Base-by-base conservation (phyloP, 805 yeast genomes). In the Wickerhamiella sorbophila region DNA sequence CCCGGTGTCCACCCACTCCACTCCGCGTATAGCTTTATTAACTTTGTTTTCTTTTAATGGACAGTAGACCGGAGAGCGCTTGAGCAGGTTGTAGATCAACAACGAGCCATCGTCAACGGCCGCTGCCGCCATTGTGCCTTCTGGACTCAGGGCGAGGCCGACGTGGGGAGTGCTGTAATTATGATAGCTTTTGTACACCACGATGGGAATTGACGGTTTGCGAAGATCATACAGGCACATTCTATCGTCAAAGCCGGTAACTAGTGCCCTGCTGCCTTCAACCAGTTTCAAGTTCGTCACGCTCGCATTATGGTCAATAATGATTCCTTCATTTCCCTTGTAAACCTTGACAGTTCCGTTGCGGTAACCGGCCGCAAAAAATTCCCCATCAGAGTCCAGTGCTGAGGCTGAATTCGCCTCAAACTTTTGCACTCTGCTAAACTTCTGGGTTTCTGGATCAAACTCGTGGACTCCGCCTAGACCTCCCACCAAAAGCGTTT, bases 181-280 rank as follows among this genome's bases (percentile, higher is more conserved):
- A 17, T 34, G 27, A 40, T 50, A 50, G 19, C 42, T 44, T n/a
- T 39, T 29, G 27, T 29, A 49, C 35, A 31, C 41, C 5, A 31
- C 24, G 12, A 43, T 27, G 2, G 49, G 43, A 9, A 18, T 22
- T 3, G 14, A 9, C 9, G 29, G 31, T 4, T 14, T 14, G 5
- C 54, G 43, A 21, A 18, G n/a, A 33, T 50, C 54, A 35, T 31
- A 44, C 15, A 42, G 40, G 18, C 34, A 33, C 52, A 50, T 49
- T 12, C 31, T 29, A 26, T 50, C 52, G 22, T 44, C 45, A 4
- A 50, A 43, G 2, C 50, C 50, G 5, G 44, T 32, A 10, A 41
- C 49, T 12, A 44, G 32, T 3, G 44, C 15, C 4, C 21, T 14
- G 15, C 36, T 18, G 4, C 27, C 18, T 3, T 19, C 33, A 2